These are phyloP conservation scores for Sphenostylis stenocarpa DNA, from an alignment of 306 rosid genomes.

Conservation along the genomic window DNA sequence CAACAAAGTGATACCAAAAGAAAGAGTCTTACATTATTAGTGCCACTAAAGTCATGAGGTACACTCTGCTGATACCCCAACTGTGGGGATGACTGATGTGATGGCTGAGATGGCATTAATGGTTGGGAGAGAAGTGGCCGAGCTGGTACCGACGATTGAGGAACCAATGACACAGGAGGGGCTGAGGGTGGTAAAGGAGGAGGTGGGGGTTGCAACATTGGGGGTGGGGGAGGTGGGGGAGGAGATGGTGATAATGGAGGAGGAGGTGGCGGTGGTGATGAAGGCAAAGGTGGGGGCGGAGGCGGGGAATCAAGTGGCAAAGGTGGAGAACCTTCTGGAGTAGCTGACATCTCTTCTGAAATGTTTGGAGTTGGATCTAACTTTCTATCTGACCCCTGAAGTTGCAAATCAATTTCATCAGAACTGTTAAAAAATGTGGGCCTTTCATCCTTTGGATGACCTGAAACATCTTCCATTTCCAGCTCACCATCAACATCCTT, in stretches of 20 bases:
- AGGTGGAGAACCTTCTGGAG: slow-evolving; percentile 88
- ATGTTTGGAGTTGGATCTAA: slow-evolving; percentile 44
- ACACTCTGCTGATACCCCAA: slow-evolving; percentile 66
- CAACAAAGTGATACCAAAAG: background rate
- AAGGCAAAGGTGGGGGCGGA: slow-evolving; percentile 86
- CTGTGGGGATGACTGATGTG: slow-evolving; percentile 71
- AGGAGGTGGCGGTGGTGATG: slow-evolving; percentile 90
- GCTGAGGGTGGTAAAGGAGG: slow-evolving; percentile 65
- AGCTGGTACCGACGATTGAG: slow-evolving; percentile 61
- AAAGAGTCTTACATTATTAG: slow-evolving; percentile 59
- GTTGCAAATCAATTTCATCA: slow-evolving; percentile 53
- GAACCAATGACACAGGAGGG: slow-evolving; percentile 53
- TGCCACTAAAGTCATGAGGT: slow-evolving; percentile 59
- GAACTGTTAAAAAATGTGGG: slow-evolving; percentile 40
- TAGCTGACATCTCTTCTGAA: slow-evolving; percentile 50
- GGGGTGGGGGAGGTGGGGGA: slow-evolving; percentile 54
- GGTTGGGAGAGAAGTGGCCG: slow-evolving; percentile 60
- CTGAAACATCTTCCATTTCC: slow-evolving; percentile 99
- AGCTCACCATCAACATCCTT: slow-evolving; percentile 98
- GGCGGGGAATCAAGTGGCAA: slow-evolving; percentile 95
- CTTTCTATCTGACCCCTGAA: slow-evolving; percentile 43
- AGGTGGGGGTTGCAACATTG: slow-evolving; percentile 57
- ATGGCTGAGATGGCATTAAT: slow-evolving; percentile 59
- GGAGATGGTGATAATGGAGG: slow-evolving; percentile 63
- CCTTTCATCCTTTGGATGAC: slow-evolving; percentile 77